Percentiles rank a stretch among this genome's conserved stretches.
Evolutionary conservation across 805 yeast genomes (phyloP).

Genomic region (Nakazawaea populi): DNA sequence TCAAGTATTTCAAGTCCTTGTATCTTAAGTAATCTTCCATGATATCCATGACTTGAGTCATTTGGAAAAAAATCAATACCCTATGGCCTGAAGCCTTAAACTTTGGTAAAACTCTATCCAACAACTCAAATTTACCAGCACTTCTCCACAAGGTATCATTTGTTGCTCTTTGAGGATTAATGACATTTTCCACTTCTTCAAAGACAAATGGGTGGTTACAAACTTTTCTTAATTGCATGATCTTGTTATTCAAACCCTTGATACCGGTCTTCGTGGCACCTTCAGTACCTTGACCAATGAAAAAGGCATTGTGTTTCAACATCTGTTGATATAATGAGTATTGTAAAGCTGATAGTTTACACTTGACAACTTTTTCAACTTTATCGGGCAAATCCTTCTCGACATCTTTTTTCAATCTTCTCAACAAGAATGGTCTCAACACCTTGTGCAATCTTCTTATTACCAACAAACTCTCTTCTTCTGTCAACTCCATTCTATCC

Average conservation of each 20-base stretch:
- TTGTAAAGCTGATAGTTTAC: conserved; percentile 72
- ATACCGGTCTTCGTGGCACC: conserved; percentile 61
- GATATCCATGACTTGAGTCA: conserved; percentile 87
- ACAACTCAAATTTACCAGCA: conserved; percentile 74
- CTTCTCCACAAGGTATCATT: conserved; percentile 69
- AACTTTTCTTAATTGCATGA: conserved; percentile 81
- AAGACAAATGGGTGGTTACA: conserved; percentile 87
- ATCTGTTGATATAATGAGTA: conserved; percentile 67
- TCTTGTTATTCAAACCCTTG: conserved; percentile 73
- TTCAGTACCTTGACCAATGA: conserved; percentile 53
- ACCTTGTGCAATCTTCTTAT: conserved; percentile 85
- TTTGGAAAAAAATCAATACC: conserved; percentile 78
- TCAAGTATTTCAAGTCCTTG: conserved; percentile 60
- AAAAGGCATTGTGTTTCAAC: conserved; percentile 64
- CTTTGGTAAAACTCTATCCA: conserved; percentile 72
- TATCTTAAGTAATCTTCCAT: conserved; percentile 79
- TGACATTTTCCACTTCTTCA: conserved; percentile 70
- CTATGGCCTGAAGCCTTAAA: conserved; percentile 71
- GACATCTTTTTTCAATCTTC: conserved; percentile 83
- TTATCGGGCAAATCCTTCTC: conserved; percentile 83
- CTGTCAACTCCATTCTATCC: conserved; percentile 74
- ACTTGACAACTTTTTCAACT: conserved; percentile 76
- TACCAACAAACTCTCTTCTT: conserved; percentile 79
- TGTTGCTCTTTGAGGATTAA: conserved; percentile 57
- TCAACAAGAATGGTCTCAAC: conserved; percentile 73